Evolutionary conservation across 2,329 filamentous ascomycete genomes (phyloP), one percentile per base, ranked within the genome.

Genomic region (Aureobasidium melanogenum): DNA sequence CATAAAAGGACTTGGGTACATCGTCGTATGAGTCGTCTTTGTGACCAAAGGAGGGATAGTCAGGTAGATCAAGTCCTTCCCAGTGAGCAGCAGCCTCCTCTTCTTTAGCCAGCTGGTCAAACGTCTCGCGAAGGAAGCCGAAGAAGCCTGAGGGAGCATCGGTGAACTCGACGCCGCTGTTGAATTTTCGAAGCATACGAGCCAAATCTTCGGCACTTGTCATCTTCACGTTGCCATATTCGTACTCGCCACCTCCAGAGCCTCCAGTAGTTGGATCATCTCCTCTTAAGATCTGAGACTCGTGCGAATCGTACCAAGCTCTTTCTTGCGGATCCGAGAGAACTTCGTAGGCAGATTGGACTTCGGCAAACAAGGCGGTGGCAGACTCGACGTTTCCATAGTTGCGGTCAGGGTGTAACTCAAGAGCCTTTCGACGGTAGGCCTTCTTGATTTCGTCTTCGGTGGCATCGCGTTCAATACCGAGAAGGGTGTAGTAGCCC

Each of bases 221-320:
- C 64, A 95, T 80, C 56, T 83, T 84, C 64, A 90, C 82, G 70
- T 91, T 87, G 66, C 87, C 76, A 68, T 87, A 77, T 47, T 87
- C 85, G 66, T 84, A 85, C 38, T 79, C 80, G 50, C 76, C 74
- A 22, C 74, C 76, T 39, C 72, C 74, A 66, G 63, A 74, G 28
- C 74, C 77, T n/a, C 24, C 56, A 36, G 44, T 43, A 12, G 44
- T 24, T 34, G 78, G 78, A 59, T 85, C 83, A 62, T 83, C 80
- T 41, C 87, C 88, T 32, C 83, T 82, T 64, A 97, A 77, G 64
- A 97, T 95, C 55, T 88, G 86, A 67, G 91, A 87, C 63, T 91
- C 87, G 71, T 99, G 94, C 2, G 91, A 91, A 75, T 99, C 93
- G 76, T 99, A 99, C 94, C 94, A 99, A 34, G 92, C 88, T 67